Base-by-base conservation (phyloP, 139 green algal species). In the Mychonastes homosphaera region DNA sequence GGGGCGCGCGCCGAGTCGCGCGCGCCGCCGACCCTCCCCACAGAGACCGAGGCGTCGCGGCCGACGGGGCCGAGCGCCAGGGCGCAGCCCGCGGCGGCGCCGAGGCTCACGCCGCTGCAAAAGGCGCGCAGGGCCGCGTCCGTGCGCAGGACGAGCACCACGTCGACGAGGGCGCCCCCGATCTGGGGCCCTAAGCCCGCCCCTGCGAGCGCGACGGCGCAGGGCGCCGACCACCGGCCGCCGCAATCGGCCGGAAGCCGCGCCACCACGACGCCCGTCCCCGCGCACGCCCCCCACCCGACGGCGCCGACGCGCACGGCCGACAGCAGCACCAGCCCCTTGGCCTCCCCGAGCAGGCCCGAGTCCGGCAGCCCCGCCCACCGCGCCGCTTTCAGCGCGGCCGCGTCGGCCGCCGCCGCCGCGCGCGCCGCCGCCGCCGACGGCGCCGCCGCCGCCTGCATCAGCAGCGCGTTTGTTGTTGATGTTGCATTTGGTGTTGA, bases 51-150 rank as follows among this genome's bases (percentile, higher is more conserved):
- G 8, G 78, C 77, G 46, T 74, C 49, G 3, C 82, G 63, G 3
- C 79, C 82, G 35, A 85, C 6, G 9, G 75, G 79, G 1, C 82
- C 79, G 23, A 81, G 45, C 18, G 77, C 74, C 29, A 84, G 23
- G 23, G 49, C 61, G 7, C 64, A 62, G 23, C 44, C 64, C 47
- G 69, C 77, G 34, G 71, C 73, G 12, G 85, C n/a, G 19, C 75
- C 77, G 23, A 74, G 34, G 28, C 78, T 69, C 51, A 72, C 52
- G 3, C 52, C 62, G 33, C 68, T 58, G 38, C 63, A 75, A 53
- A 79, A 84, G 19, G 76, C 16, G 28, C 46, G 61, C 50, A 67
- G 65, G 21, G 61, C 67, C 6, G 70, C 56, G 6, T 68, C 58
- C 28, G 67, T 67, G 40, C 46, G 48, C 15, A 70, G 65, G 27